These are phyloP conservation scores for Powellomyces hirtus DNA, from an alignment of 192 early-diverging fungal genomes.

Conservation along the genomic window DNA sequence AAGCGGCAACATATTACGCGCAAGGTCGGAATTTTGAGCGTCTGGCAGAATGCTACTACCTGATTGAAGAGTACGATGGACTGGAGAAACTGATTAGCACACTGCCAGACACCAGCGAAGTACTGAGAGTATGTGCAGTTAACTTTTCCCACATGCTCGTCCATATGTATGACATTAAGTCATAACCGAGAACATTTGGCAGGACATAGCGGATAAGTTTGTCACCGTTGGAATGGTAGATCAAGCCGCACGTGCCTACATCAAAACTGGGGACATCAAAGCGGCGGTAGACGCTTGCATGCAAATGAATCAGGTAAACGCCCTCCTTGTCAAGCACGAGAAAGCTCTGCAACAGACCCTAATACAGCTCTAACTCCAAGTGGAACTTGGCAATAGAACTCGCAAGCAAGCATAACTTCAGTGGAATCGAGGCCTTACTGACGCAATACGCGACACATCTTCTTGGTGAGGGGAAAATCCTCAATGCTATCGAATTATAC, in stretches of 20 bases:
- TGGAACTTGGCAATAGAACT: slow-evolving; percentile 57
- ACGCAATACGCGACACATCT: slow-evolving; percentile 46
- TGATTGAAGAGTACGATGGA: slow-evolving; percentile 51
- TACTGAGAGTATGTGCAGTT: not conserved
- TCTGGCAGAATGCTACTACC: slow-evolving; percentile 48
- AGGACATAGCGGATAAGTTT: slow-evolving; percentile 54
- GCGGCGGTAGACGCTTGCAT: slow-evolving; percentile 54
- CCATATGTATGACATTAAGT: slow-evolving; percentile 38
- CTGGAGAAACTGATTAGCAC: slow-evolving; percentile 44
- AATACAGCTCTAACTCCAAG: slow-evolving; percentile 39
- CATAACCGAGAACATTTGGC: not conserved
- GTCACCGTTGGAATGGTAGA: slow-evolving; percentile 48
- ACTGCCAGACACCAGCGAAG: slow-evolving; percentile 37
- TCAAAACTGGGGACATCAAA: slow-evolving; percentile 49
- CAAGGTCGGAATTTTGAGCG: slow-evolving; percentile 50
- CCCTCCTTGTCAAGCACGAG: not conserved
- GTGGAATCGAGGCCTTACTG: slow-evolving; percentile 49
- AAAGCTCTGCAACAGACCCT: slow-evolving; percentile 4
- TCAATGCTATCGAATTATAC: slow-evolving; percentile 53
- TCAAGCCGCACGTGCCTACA: slow-evolving; percentile 43
- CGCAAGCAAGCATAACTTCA: slow-evolving; percentile 44
- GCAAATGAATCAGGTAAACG: slow-evolving; percentile 48
- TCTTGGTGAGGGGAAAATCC: slow-evolving; percentile 27
- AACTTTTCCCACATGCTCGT: no score
- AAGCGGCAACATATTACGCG: slow-evolving; percentile 55